These are phyloP conservation scores for Amanita polypyramis DNA, from an alignment of 768 basidiomycete genomes.

Conservation along the genomic window DNA sequence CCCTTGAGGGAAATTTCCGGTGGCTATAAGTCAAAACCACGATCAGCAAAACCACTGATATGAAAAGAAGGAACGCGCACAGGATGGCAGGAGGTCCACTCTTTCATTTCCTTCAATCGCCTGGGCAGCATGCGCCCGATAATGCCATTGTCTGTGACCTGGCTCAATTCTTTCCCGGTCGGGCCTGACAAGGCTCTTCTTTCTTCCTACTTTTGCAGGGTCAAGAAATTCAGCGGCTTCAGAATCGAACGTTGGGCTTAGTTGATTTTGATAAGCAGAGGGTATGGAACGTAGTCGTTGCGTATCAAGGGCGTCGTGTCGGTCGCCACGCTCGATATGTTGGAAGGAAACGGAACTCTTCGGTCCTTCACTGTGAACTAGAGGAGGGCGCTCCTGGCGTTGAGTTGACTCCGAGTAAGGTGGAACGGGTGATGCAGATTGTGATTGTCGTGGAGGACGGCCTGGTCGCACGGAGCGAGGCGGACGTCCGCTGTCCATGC, in stretches of 20 bases:
- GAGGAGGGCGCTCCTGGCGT: conserved; percentile 19
- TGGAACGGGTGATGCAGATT: conserved; percentile 27
- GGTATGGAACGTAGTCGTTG: conserved; percentile 38
- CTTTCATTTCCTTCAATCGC: conserved; percentile 53
- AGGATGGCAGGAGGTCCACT: conserved; percentile 70
- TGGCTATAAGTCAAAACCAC: conserved; percentile 32
- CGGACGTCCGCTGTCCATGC: conserved; percentile 38
- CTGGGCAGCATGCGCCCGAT: conserved; percentile 77
- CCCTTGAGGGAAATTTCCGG: conserved; percentile 67
- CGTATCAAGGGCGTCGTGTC: conserved; percentile 46
- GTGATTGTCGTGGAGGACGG: conserved; percentile 26
- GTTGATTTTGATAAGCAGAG: conserved; percentile 29
- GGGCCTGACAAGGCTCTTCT: conserved; percentile 87
- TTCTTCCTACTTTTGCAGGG: conserved; percentile 51
- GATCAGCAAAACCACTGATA: conserved; percentile 7
- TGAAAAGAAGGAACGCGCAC: conserved; percentile 38
- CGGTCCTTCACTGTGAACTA: conserved; percentile 24
- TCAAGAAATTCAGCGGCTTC: conserved; percentile 34
- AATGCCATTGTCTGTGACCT: conserved; percentile 89
- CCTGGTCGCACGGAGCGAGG: conserved; percentile 42
- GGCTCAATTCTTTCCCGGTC: conserved; percentile 97
- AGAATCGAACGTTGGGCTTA: conserved; percentile 24
- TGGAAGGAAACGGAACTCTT: conserved; percentile 58
- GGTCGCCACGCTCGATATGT: conserved; percentile 58
- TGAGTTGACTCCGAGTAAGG: conserved; percentile 23